Evolutionary conservation across 2,329 filamentous ascomycete species (phyloP).

Genomic region (Biscogniauxia sp.): DNA sequence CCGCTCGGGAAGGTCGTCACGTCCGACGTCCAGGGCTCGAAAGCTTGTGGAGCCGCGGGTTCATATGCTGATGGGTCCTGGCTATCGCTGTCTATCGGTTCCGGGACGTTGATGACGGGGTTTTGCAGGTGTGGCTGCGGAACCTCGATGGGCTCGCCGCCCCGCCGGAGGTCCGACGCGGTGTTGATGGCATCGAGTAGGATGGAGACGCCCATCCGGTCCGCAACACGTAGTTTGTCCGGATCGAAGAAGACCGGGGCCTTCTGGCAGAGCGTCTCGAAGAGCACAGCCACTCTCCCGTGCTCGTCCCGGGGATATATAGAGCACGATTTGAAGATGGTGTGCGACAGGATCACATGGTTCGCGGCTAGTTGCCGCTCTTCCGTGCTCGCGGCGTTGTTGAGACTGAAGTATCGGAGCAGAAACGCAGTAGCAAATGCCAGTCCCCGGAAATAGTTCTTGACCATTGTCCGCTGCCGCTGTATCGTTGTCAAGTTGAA

Average conservation of each 20-base stretch:
- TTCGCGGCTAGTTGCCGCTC: conserved; percentile 30
- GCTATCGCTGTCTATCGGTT: not conserved
- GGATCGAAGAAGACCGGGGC: conserved; percentile 20
- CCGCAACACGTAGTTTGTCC: conserved; percentile 12
- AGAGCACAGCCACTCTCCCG: conserved; percentile 22
- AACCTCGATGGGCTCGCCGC: conserved; percentile 15
- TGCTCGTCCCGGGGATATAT: conserved; percentile 24
- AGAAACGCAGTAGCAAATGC: conserved; percentile 33
- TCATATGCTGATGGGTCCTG: conserved; percentile 1
- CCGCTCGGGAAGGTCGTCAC: conserved; percentile 19
- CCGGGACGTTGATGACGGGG: not conserved
- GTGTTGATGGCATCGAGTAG: conserved; percentile 24
- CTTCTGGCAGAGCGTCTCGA: conserved; percentile 29
- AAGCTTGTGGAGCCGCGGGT: conserved; percentile 1
- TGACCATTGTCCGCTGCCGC: conserved; percentile 22
- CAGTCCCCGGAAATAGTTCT: conserved; percentile 27
- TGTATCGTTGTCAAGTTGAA: conserved; percentile 13
- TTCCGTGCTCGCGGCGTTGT: conserved; percentile 22
- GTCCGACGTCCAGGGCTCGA: conserved; percentile 24
- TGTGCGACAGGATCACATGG: conserved; percentile 27
- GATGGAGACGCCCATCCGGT: conserved; percentile 27
- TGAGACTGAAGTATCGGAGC: conserved; percentile 29
- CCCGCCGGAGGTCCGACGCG: conserved; percentile 10
- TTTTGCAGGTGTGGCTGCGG: conserved; percentile 8
- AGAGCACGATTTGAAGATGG: conserved; percentile 27